A percentile compares a stretch with the other conserved stretches of the same genome.
phyloP scores from a whole-genome alignment of 805 yeast species.

The Maudiozyma serrabonitensis region DNA sequence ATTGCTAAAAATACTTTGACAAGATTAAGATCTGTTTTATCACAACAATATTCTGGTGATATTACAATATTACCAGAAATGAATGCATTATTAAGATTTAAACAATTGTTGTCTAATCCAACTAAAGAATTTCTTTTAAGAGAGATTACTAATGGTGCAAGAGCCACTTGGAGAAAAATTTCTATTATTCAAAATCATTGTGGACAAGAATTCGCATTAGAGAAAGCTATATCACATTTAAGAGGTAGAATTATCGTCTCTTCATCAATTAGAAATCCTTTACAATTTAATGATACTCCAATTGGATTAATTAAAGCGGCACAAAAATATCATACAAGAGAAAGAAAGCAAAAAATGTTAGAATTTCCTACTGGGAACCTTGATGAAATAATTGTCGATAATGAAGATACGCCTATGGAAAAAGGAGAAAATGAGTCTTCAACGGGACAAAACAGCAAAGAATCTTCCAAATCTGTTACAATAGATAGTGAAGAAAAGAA shows the following conservation, averaged over 20 bases:
- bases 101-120: conserved; percentile 67
- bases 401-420: not conserved
- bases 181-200: conserved; percentile 81
- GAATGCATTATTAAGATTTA: conserved; percentile 43
- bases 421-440: not conserved
- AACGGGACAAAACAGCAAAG: not conserved
- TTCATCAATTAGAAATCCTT: conserved; percentile 20
- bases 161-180: conserved; percentile 87
- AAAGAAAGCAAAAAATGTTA: conserved; percentile 3
- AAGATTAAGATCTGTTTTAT: conserved; percentile 60
- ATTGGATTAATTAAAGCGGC: conserved; percentile 15
- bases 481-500: not conserved
- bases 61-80: conserved; percentile 81
- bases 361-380: not conserved
- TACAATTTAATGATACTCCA: conserved; percentile 17
- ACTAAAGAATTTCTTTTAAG: conserved; percentile 62
- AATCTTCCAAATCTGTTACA: not conserved
- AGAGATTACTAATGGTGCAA: conserved; percentile 62
- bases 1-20: conserved; percentile 64
- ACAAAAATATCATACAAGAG: not conserved
- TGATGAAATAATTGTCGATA: not conserved
- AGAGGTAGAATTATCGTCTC: conserved; percentile 48
- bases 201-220: conserved; percentile 79
- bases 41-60: conserved; percentile 87
- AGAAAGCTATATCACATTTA: conserved; percentile 56